Conservation (phyloP, 371 early-diverging fungal genomes). For the Mortierella sp. region DNA sequence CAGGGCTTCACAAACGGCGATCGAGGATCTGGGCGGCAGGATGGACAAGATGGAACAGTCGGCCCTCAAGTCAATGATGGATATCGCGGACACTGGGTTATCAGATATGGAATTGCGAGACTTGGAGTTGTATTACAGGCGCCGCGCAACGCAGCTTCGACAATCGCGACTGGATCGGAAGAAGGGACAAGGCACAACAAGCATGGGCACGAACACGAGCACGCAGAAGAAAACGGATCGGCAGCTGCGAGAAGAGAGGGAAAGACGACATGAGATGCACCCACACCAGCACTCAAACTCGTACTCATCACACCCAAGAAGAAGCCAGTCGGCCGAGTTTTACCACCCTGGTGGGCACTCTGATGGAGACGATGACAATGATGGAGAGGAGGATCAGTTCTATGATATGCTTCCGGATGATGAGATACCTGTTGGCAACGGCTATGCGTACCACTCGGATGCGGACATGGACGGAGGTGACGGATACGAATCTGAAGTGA, state of each 20-base stretch:
- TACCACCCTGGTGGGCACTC: not conserved
- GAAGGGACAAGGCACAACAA: not conserved
- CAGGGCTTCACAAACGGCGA: not conserved
- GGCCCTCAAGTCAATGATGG: not conserved
- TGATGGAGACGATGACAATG: conserved; percentile 7
- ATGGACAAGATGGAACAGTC: not conserved
- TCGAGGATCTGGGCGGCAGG: not conserved
- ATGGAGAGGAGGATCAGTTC: conserved; percentile 5
- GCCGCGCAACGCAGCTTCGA: not conserved
- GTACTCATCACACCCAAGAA: not conserved
- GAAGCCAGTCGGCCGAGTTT: not conserved
- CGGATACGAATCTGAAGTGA: not conserved
- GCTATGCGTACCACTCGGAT: not conserved
- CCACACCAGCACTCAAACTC: not conserved
- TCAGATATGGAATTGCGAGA: not conserved
- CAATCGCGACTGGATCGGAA: conserved; percentile 4
- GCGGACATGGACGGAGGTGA: not conserved
- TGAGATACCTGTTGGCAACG: not conserved
- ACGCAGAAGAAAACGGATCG: not conserved
- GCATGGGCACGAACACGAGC: not conserved
- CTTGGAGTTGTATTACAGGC: not conserved
- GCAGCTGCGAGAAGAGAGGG: conserved; percentile 1
- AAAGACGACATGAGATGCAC: not conserved
- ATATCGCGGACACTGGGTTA: not conserved
- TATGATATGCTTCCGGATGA: not conserved